Evolutionary conservation across 2,329 filamentous ascomycete genomes (phyloP), one percentile per base, ranked within the genome.

Genomic region (Cercospora beticola): DNA sequence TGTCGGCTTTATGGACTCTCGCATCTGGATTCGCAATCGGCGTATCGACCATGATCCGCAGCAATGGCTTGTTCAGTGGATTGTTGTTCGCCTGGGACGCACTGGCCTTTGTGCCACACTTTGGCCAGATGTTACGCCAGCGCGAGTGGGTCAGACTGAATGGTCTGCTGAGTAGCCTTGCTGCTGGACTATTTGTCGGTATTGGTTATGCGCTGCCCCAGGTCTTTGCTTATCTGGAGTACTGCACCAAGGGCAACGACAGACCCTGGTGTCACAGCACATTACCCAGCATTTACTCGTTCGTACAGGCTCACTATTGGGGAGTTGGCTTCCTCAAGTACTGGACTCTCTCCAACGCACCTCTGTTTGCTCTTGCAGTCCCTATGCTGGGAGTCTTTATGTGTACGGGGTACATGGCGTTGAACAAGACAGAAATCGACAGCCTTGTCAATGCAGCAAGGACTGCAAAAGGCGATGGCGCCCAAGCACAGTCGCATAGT

Each of bases 291-390:
- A 94, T 99, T 69, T 98, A 97, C 80, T 86, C 88, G 0, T 98
- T 91, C 83, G 94, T 98, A 2, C 95, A 99, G 78, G 85, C 85
- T 57, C 84, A 92, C 75, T 98, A 99, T 80, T 99, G 95, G 95
- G 89, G 94, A 75, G 89, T 91, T 63, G 95, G 95, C 0, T 90
- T 97, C 73, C 86, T 98, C 62, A 87, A 87, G 68, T 99, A 99
- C 82, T 99, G 95, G 95, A 97, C 89, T 0, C 71, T 90, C 0
- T 88, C 90, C 5, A 97, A 99, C 76, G 77, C 95, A 9, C 95
- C 95, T 0, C 85, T 99, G 1, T 99, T 99, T 80, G 75, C 94
- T 23, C 86, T 99, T 10, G 94, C 94, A 1, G 80, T 87, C 0
- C 95, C 95, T 0, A 90, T 94, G 84, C 82, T 97, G 62, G 82